A percentile compares a stretch with the other conserved stretches of the same genome.
Evolutionary conservation across 1,284 basidiomycete genomes (phyloP).

Genomic region (Moesziomyces parantarcticus): DNA sequence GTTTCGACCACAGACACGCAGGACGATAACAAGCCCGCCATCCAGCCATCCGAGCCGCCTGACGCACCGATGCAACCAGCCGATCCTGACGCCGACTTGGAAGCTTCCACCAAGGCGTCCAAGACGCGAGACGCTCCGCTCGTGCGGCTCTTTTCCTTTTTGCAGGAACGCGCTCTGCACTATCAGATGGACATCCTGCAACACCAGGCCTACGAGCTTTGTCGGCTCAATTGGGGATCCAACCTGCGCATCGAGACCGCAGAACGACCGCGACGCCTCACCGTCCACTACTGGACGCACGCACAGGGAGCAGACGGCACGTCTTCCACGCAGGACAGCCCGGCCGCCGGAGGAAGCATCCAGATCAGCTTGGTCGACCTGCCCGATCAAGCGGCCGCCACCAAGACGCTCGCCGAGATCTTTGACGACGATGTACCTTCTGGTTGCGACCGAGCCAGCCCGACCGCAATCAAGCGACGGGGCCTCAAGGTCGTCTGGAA

Average conservation of each 20-base stretch:
- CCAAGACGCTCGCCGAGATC: constrained; percentile 24
- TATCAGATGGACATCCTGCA: constrained; percentile 64
- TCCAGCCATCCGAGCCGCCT: neutral
- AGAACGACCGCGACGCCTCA: constrained; percentile 37
- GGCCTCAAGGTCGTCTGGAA: constrained; percentile 34
- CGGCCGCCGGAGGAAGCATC: constrained; percentile 37
- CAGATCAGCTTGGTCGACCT: constrained; percentile 40
- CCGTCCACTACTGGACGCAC: constrained; percentile 53
- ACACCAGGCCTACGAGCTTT: constrained; percentile 56
- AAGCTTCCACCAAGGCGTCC: neutral
- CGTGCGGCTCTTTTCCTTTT: constrained; percentile 50
- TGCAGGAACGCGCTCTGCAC: constrained; percentile 60
- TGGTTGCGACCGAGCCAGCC: neutral
- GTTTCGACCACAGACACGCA: constrained; percentile 9
- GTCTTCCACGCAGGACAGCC: constrained; percentile 9
- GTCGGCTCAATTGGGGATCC: constrained; percentile 54
- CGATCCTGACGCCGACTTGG: constrained; percentile 1
- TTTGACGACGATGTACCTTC: constrained; percentile 16
- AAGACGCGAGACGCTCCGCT: constrained; percentile 44
- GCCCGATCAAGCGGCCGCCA: constrained; percentile 20
- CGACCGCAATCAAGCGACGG: constrained; percentile 22
- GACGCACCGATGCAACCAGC: neutral
- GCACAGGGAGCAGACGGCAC: constrained; percentile 27
- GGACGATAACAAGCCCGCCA: neutral
- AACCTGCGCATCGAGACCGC: constrained; percentile 41